Evolutionary conservation across 306 rosid species (phyloP), one percentile per base, ranked within the genome.

Genomic region (Dalbergia oliveri): DNA sequence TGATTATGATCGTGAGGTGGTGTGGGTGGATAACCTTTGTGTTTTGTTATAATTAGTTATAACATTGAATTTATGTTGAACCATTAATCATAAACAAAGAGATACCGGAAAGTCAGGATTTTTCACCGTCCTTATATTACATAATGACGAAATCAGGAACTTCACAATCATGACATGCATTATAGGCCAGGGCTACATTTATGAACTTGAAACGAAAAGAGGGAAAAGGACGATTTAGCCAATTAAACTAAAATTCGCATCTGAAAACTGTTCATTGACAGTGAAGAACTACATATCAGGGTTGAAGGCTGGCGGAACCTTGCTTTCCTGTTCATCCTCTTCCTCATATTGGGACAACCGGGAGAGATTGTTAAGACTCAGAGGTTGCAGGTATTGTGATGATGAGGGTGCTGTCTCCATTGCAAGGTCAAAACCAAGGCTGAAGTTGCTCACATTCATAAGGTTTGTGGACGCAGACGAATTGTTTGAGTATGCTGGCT

Each of bases 401-500:
- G 88, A 71, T 26, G 88, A 82, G 3, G 82, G 87, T 5, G 80
- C 73, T 6, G 86, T 59, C 6, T 78, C 72, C 5, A 76, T 62
- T 9, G 78, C 26, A 53, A 81, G 85, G 43, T 87, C 88, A 34
- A 88, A 88, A 43, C 75, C 56, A 19, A 58, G 49, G 47, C 16
- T 43, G 82, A 66, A 56, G 79, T 50, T 81, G 53, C 75, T 79
- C 49, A 83, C 51, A 71, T 72, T 82, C 66, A 84, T 80, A 18
- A 82, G 84, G 53, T 88, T 84, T 23, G 72, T 88, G 10, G 91
- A 89, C 26, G 89, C 84, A 3, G 87, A 84, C 19, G 95, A 89
- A 79, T 80, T 86, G 85, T 87, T 89, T 26, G 91, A 89, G 86
- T 84, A 89, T 1, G 89, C 84, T 1, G 91, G 89, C 51, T 87